Percentiles rank a stretch among this genome's conserved stretches.
Evolutionary conservation across 306 rosid genomes (phyloP).

Genomic region (Fragaria nilgerrensis): DNA sequence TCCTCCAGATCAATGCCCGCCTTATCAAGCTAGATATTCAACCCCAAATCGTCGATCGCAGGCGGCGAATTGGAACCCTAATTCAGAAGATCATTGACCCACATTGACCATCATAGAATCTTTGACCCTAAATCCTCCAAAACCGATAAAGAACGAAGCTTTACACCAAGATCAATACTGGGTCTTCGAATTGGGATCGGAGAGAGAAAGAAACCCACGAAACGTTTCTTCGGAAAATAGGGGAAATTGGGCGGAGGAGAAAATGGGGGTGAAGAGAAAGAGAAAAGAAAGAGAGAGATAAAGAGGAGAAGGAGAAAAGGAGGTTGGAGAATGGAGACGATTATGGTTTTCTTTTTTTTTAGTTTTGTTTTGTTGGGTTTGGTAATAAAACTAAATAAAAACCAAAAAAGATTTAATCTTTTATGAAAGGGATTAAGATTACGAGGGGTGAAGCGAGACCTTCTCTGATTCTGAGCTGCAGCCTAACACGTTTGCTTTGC

Average conservation of each 20-base stretch:
- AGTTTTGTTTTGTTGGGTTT: background rate
- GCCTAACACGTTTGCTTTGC: constrained; percentile 25
- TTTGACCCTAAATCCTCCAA: background rate
- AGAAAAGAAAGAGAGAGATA: constrained; percentile 24
- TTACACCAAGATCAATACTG: background rate
- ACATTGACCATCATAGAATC: constrained; percentile 33
- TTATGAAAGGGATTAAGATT: no score
- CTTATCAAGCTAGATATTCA: background rate
- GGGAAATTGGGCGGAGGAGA: constrained; percentile 50
- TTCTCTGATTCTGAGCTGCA: constrained; percentile 34
- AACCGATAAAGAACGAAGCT: background rate
- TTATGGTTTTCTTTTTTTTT: background rate
- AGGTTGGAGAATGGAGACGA: constrained; percentile 19
- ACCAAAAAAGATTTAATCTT: background rate
- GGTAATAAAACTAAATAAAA: background rate
- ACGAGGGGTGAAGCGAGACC: constrained; percentile 24
- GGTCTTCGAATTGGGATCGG: constrained; percentile 13
- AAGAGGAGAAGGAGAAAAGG: constrained; percentile 5
- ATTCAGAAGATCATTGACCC: constrained; percentile 19
- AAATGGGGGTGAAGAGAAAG: constrained; percentile 28
- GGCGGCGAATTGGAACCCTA: constrained; percentile 21
- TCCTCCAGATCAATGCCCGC: background rate
- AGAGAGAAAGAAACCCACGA: constrained; percentile 9
- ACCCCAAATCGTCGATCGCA: constrained; percentile 18
- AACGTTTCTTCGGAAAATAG: constrained; percentile 15